Base-by-base conservation (phyloP, 768 basidiomycete species). In the Rhizopogon sp. region DNA sequence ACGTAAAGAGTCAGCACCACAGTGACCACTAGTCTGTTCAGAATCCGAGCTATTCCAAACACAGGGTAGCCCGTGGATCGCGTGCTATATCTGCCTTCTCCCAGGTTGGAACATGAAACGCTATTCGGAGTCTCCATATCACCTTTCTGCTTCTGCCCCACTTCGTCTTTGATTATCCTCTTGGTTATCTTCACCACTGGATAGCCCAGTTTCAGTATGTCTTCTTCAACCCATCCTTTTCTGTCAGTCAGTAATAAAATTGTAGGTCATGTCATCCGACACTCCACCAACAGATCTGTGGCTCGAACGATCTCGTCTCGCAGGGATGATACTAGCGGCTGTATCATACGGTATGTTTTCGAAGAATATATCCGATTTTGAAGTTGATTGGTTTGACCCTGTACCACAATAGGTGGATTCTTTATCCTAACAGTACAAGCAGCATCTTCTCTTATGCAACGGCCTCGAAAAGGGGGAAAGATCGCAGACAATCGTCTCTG, bases 271-370 rank as follows among this genome's bases (percentile, higher is more conserved):
- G 66, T 56, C 61, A 6, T 50, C 66, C 28, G 46, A 58, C 9
- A 59, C 61, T 17, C 58, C 59, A 1, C 2, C 43, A 6, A 60
- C 65, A 4, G 40, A 64, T 25, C 33, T 69, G 16, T 68, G 64
- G 66, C 52, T 69, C 6, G 67, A 67, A 44, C 43, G 63, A 43
- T 69, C 64, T 0, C 64, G 58, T 39, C 64, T 66, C 4, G 54
- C 50, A 46, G 68, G 66, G 3, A 61, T 63, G 57, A 11, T 60
- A 0, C 56, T 64, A 10, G 16, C 51, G 1, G 60, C 45, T 35
- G 61, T 61, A 25, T 66, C 66, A 1, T 68, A 64, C 1, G 66
- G 68, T 57, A 33, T 31, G 60, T 37, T 43, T 43, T 44, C 14
- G 5, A 25, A 25, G 22, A 25, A 25, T 25, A 10, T n/a, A 16